A percentile compares a stretch with the other conserved stretches of the same genome.
These are phyloP conservation scores for Annulohypoxylon bovei DNA, from an alignment of 495 filamentous ascomycete species.

Conservation along the genomic window DNA sequence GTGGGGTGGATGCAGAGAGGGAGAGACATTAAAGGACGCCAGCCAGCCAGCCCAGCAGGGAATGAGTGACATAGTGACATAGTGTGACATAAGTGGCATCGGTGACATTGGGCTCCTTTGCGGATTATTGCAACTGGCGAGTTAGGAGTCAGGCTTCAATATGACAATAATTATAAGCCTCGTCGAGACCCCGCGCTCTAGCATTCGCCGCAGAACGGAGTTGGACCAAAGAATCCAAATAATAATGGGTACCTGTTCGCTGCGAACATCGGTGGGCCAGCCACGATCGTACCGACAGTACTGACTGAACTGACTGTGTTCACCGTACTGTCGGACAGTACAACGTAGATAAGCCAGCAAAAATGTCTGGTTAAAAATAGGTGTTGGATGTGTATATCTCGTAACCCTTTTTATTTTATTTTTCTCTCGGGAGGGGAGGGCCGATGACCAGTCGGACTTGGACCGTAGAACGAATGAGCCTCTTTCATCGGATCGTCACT, in stretches of 20 bases:
- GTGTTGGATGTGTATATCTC: conserved; percentile 22
- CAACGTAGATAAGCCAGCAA: conserved; percentile 33
- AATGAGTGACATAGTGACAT: conserved; percentile 18
- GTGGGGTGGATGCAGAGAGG: conserved; percentile 35
- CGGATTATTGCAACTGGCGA: conserved; percentile 34
- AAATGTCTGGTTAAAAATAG: conserved; percentile 18
- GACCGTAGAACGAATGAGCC: conserved; percentile 7
- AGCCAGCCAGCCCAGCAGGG: conserved; percentile 6
- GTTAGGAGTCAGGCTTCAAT: conserved; percentile 43
- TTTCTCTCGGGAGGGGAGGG: conserved; percentile 7
- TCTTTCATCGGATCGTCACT: conserved; percentile 12
- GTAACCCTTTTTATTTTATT: conserved; percentile 17
- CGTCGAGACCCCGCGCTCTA: conserved; percentile 42
- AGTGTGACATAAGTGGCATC: conserved; percentile 25
- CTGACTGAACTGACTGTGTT: neutral
- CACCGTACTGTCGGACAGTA: neutral
- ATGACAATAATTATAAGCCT: conserved; percentile 43
- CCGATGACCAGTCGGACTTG: conserved; percentile 17
- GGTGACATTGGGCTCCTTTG: conserved; percentile 39
- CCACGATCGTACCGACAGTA: conserved; percentile 9
- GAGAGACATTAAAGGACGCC: neutral
- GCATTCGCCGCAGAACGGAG: conserved; percentile 41
- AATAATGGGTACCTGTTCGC: conserved; percentile 33
- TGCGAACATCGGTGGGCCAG: conserved; percentile 43
- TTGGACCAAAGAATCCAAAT: conserved; percentile 19